Base-by-base conservation (phyloP, 1,139 yeast species). In the Kodamaea ohmeri region DNA sequence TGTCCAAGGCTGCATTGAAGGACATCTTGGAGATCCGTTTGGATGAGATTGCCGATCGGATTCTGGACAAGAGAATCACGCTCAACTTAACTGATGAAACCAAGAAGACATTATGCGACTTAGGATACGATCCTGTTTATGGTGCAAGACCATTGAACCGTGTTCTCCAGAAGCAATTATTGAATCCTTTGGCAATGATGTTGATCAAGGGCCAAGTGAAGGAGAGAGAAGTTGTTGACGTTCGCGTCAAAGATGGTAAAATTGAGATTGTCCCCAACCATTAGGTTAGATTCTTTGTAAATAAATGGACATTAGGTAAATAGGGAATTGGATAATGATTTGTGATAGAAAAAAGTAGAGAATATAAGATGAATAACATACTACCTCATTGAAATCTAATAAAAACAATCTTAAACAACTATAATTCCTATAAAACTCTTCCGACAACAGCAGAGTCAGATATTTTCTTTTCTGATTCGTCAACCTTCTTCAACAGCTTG, bases 101-200 rank as follows among this genome's bases (percentile, higher is more conserved):
- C 3, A 87, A 84, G 60, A 73, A 70, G 11, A 80, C 92, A 82
- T 68, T 92, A 31, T 82, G 90, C 4, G 81, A 83, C 25, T 67
- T 83, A 48, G 98, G 98, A 3, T 92, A 90, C 58, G 97, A 90
- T 55, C 88, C 88, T 22, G 61, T 80, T 32, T 92, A 90, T 55
- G 98, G 98, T 49, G 98, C 98, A 0, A 78, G 98, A 57, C 98
- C 98, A 6, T 73, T 92, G 57, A 92, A 92, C 68, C 77, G 98
- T 51, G 76, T 89, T 27, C 79, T 92, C 44, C 96, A 88, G 58
- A 87, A 84, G 67, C 67, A 74, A 48, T 59, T 92, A 14, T 70
- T 92, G 60, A 89, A 90, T 56, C 96, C 97, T 25, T 74, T 92
- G 74, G 95, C 97, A 1, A 73, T 78, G 58, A 67, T 76, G 51